Evolutionary conservation across 495 filamentous ascomycete species (phyloP).

Genomic region (Bathelium albidoporum): DNA sequence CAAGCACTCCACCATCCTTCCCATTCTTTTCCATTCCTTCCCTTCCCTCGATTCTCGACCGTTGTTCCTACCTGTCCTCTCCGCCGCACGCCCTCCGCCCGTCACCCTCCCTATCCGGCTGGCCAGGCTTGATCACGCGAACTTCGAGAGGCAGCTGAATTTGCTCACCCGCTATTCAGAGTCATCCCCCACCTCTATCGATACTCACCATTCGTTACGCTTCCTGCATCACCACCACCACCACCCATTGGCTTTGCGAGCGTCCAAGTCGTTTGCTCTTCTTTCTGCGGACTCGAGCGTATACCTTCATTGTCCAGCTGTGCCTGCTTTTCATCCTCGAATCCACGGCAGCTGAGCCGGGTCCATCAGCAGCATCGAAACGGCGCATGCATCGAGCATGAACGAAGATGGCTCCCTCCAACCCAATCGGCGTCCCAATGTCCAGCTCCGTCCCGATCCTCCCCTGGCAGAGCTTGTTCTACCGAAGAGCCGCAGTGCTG

Average conservation of each 20-base stretch:
- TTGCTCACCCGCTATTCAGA: not conserved
- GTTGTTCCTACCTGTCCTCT: not conserved
- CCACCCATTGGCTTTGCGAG: not conserved
- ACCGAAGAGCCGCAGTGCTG: conserved; percentile 1
- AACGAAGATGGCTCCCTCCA: not conserved
- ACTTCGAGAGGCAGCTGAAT: not conserved
- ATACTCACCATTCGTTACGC: not conserved
- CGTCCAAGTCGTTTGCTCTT: not conserved
- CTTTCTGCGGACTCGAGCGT: not conserved
- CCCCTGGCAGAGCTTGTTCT: not conserved
- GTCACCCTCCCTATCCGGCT: not conserved
- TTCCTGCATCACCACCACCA: not conserved
- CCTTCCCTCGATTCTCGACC: not conserved
- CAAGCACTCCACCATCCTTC: not conserved
- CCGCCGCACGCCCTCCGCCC: not conserved
- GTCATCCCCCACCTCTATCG: conserved; percentile 2
- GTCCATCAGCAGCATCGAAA: not conserved
- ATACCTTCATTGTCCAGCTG: not conserved
- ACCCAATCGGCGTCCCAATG: not conserved
- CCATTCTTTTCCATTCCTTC: not conserved
- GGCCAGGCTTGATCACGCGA: not conserved
- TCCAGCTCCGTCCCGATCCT: conserved; percentile 2
- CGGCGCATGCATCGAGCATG: conserved; percentile 1
- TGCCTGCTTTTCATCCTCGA: not conserved
- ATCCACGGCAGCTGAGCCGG: not conserved